A percentile compares a stretch with the other conserved stretches of the same genome.
These are phyloP conservation scores for Zelonia costaricensis DNA, from an alignment of 208 protist species.

Conservation along the genomic window DNA sequence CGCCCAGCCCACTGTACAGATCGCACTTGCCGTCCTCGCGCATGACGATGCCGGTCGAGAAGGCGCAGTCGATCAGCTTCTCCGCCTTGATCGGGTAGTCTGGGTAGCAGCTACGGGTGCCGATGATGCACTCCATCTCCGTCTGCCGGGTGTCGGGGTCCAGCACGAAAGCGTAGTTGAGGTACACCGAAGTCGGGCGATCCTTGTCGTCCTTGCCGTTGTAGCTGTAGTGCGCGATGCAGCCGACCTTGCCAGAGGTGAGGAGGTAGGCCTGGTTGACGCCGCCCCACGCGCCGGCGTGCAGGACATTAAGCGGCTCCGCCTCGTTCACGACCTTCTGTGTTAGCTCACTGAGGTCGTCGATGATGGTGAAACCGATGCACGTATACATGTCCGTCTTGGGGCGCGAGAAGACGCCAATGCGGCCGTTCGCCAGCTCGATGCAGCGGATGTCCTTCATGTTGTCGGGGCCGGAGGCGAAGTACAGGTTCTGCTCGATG, in stretches of 20 bases:
- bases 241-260: slow-evolving; percentile 54
- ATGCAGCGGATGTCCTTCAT: slow-evolving; percentile 66
- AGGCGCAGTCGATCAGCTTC: slow-evolving; percentile 59
- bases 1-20: slow-evolving; percentile 69
- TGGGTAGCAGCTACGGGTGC: slow-evolving; percentile 61
- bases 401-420: slow-evolving; percentile 65
- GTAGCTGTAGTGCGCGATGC: slow-evolving; percentile 76
- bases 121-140: slow-evolving; percentile 49
- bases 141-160: slow-evolving; percentile 46
- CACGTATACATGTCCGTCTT: slow-evolving; percentile 50
- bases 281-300: slow-evolving; percentile 58
- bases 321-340: slow-evolving; percentile 45
- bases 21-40: slow-evolving; percentile 69
- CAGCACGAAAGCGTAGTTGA: slow-evolving; percentile 68
- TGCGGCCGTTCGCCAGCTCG: slow-evolving; percentile 41
- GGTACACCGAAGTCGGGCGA: slow-evolving; percentile 44
- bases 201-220: slow-evolving; percentile 42
- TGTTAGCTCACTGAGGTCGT: slow-evolving; percentile 48
- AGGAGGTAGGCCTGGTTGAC: slow-evolving; percentile 72
- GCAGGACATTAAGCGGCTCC: slow-evolving; percentile 56
- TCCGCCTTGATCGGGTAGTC: slow-evolving; percentile 47
- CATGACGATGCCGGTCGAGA: slow-evolving; percentile 63
- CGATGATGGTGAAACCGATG: slow-evolving; percentile 64
- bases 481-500: slow-evolving; percentile 48
- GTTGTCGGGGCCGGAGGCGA: slow-evolving; percentile 44